phyloP scores from a whole-genome alignment of 257 asterid species.

The Echites panduratus region DNA sequence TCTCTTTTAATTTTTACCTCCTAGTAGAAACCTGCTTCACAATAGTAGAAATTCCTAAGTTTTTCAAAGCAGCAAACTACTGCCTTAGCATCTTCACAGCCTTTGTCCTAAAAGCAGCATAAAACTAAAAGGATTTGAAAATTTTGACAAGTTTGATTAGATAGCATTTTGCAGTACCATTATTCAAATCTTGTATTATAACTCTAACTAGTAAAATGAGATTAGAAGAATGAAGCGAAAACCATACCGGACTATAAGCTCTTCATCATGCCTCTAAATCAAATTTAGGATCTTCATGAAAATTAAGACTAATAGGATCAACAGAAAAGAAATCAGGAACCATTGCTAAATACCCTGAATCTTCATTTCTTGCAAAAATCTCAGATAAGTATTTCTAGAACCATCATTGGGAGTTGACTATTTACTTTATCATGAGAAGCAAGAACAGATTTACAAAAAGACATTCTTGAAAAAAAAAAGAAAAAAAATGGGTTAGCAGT shows the following conservation, averaged over 20 bases:
- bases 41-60: conserved; percentile 44
- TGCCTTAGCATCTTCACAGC: conserved; percentile 60
- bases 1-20: conserved; percentile 40
- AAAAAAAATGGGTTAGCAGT: no score
- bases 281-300: conserved; percentile 19
- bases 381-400: no score
- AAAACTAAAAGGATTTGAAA: no score
- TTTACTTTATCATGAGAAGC: no score
- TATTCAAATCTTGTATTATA: not conserved
- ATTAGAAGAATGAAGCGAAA: not conserved
- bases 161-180: not conserved
- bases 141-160: no score
- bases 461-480: no score
- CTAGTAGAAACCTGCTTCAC: conserved; percentile 81
- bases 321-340: conserved; percentile 76
- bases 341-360: conserved; percentile 47
- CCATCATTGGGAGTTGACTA: no score
- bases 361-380: no score
- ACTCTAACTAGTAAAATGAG: not conserved
- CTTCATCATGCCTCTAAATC: conserved; percentile 26
- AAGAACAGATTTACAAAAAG: no score
- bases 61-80: conserved; percentile 42
- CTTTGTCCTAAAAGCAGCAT: conserved; percentile 37
- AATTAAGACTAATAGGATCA: conserved; percentile 33
- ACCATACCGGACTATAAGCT: conserved; percentile 41